phyloP scores from a whole-genome alignment of 2,329 filamentous ascomycete species.

The Aspergillus udagawae region DNA sequence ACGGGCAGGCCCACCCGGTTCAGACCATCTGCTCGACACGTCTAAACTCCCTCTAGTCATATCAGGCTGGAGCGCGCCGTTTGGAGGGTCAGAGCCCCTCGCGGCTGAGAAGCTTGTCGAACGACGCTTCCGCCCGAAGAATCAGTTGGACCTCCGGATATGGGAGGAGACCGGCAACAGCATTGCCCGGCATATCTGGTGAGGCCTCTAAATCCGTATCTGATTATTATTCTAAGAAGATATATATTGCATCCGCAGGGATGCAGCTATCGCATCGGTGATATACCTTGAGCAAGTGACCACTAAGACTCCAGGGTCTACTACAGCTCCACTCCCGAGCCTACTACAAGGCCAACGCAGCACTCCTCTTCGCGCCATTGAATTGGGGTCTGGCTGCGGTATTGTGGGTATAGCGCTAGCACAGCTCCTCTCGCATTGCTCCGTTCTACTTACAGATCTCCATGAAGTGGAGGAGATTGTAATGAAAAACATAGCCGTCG shows the following conservation, averaged over 20 bases:
- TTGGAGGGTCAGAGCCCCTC: constrained; percentile 36
- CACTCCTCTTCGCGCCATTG: constrained; percentile 50
- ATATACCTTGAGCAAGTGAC: constrained; percentile 48
- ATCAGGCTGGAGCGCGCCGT: constrained; percentile 53
- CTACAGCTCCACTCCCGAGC: constrained; percentile 29
- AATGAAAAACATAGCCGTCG: constrained; percentile 49
- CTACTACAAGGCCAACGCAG: constrained; percentile 26
- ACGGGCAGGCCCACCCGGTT: constrained; percentile 6
- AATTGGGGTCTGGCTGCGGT: constrained; percentile 66
- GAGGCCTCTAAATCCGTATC: constrained; percentile 17
- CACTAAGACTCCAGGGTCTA: constrained; percentile 19
- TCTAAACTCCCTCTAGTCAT: constrained; percentile 44
- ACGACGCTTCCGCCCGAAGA: constrained; percentile 47
- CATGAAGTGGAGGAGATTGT: constrained; percentile 61
- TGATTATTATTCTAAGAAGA: constrained; percentile 10
- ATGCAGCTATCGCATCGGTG: constrained; percentile 57
- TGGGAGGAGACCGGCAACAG: constrained; percentile 70
- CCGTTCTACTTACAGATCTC: constrained; percentile 62
- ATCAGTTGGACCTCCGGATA: constrained; percentile 45
- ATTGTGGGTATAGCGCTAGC: constrained; percentile 64
- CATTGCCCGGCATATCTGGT: constrained; percentile 70
- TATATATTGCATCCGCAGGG: constrained; percentile 35
- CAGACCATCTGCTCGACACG: constrained; percentile 20
- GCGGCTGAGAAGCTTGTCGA: constrained; percentile 53
- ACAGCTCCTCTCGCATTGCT: constrained; percentile 47